These are phyloP conservation scores for Suillus paluster DNA, from an alignment of 768 basidiomycete species.

Conservation along the genomic window DNA sequence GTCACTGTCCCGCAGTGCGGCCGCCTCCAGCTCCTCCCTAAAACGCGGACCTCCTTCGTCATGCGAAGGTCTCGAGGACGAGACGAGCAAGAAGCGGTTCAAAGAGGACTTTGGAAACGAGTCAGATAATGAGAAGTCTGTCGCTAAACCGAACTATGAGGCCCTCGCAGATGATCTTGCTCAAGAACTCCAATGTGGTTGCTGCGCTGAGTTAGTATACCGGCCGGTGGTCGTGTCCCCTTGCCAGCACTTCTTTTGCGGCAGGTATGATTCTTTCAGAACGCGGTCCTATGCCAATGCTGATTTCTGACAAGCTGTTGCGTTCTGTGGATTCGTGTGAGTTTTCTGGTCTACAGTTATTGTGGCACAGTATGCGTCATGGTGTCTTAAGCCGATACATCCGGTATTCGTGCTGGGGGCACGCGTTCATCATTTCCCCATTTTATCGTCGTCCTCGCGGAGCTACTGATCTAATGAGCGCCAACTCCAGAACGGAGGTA, in stretches of 20 bases:
- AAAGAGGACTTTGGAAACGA: constrained; percentile 47
- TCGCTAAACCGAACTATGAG: constrained; percentile 25
- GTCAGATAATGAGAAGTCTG: constrained; percentile 13
- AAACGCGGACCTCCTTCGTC: constrained; percentile 70
- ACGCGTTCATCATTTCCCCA: not conserved
- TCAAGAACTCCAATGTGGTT: constrained; percentile 83
- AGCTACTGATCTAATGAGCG: constrained; percentile 15
- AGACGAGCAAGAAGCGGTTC: constrained; percentile 61
- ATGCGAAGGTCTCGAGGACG: constrained; percentile 52
- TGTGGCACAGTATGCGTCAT: not conserved
- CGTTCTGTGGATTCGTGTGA: constrained; percentile 82
- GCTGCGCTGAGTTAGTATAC: constrained; percentile 83
- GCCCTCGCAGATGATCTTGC: constrained; percentile 63
- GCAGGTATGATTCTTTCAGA: constrained; percentile 57
- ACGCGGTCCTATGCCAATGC: constrained; percentile 33
- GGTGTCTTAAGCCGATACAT: not conserved
- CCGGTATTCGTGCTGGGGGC: not conserved
- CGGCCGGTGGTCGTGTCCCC: constrained; percentile 81
- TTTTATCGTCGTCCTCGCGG: not conserved
- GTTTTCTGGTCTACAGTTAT: constrained; percentile 33
- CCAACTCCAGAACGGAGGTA: constrained; percentile 72
- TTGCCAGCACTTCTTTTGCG: constrained; percentile 91
- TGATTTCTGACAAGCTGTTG: constrained; percentile 68
- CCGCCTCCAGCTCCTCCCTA: constrained; percentile 31
- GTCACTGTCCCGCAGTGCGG: constrained; percentile 17